Base-by-base conservation (phyloP, 1,284 basidiomycete genomes). In the Ganoderma lucidum region DNA sequence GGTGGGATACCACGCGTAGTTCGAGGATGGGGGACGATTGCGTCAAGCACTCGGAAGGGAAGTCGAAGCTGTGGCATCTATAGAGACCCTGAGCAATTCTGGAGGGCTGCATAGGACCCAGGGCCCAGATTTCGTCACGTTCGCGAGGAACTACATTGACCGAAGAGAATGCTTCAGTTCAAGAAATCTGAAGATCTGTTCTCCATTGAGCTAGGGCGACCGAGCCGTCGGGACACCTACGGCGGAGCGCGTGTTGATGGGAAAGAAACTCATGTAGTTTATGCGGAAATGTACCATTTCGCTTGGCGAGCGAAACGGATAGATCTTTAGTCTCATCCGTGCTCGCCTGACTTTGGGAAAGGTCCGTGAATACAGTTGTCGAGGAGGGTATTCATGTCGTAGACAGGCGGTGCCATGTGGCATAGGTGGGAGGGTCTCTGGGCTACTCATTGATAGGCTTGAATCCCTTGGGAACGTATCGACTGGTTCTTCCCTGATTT, bases 1-100 rank as follows among this genome's bases (percentile, higher is more conserved):
- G 0, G 86, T 84, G 0, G 95, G 95, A 76, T 93, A 97, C 96
- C 96, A 97, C 6, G 84, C 72, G 71, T 89, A 91, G 65, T 94
- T 94, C 92, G 51, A 94, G 84, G 55, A 96, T 87, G 0, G 94
- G 86, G 1, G 91, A 86, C 0, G 93, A 81, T 78, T 94, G 92
- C 0, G 74, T 62, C 53, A 73, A 58, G 48, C n/a, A 42, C 53
- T 60, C n/a, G 68, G 68, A 45, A 65, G 65, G 30, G 30, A 67
- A 68, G 69, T 17, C 51, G 44, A 30, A 23, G 35, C 9, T 28
- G 59, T 60, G 63, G 58, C 35, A 42, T 66, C 69, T 23, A 30
- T 68, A 63, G 64, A 62, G 35, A 71, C 66, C 30, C 72, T 68
- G 8, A 74, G 64, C 17, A 73, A 51, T 45, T 75, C 73, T 56